A percentile compares a stretch with the other conserved stretches of the same genome.
These are phyloP conservation scores for Diaporthe sp. DNA, from an alignment of 2,329 filamentous ascomycete genomes.

Conservation along the genomic window DNA sequence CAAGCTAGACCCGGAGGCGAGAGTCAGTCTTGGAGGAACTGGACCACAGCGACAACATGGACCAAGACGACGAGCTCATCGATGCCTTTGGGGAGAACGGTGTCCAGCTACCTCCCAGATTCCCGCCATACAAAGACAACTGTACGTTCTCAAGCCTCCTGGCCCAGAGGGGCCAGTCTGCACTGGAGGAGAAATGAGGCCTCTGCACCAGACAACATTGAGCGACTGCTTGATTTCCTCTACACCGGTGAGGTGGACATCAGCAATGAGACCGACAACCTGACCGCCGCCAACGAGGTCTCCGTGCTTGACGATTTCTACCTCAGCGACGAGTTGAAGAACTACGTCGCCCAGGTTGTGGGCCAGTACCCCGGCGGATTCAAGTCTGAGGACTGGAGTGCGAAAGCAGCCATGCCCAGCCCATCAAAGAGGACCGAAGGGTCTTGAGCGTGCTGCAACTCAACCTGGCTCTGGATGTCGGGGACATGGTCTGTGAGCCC, in stretches of 20 bases:
- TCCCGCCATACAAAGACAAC: too few species aligned
- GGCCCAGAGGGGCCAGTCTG: too few species aligned
- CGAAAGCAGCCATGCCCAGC: too few species aligned
- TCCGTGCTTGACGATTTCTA: constrained; percentile 3
- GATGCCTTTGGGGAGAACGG: too few species aligned
- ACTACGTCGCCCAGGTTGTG: neutral
- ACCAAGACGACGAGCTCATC: neutral
- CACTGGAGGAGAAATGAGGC: too few species aligned
- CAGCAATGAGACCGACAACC: neutral
- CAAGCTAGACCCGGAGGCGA: constrained; percentile 5
- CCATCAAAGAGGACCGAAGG: too few species aligned
- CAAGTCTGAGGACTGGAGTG: too few species aligned
- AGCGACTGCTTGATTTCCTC: neutral
- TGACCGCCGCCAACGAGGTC: neutral
- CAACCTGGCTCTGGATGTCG: too few species aligned
- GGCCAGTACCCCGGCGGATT: neutral
- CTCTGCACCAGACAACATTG: neutral
- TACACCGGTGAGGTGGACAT: neutral
- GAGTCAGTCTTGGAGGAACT: neutral
- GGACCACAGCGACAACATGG: neutral
- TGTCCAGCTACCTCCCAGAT: too few species aligned
- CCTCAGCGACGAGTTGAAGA: neutral
- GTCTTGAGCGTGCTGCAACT: too few species aligned
- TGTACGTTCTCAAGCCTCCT: too few species aligned
- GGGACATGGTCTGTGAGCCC: too few species aligned